Conservation (phyloP, 2,329 filamentous ascomycete species). For the Mollisia scopiformis region DNA sequence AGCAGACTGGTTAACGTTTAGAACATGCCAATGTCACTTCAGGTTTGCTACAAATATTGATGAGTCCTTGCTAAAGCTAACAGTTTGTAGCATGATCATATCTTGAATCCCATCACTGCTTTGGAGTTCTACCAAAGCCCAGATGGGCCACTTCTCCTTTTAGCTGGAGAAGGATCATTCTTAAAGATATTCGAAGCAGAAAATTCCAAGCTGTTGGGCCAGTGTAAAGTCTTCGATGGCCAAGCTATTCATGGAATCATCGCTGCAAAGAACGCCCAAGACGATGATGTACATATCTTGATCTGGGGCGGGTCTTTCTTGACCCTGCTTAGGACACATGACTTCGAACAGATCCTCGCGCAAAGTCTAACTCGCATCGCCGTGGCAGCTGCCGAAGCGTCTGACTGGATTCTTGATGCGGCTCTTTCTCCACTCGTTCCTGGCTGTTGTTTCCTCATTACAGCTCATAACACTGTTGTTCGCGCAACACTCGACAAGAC, state of each 20-base stretch:
- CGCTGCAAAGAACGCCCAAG: slow-evolving; percentile 36
- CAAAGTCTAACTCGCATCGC: slow-evolving; percentile 19
- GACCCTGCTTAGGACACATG: slow-evolving; percentile 38
- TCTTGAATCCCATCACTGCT: slow-evolving; percentile 57
- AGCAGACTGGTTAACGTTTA: background rate
- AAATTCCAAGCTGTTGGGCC: slow-evolving; percentile 41
- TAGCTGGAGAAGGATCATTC: slow-evolving; percentile 63
- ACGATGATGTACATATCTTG: slow-evolving; percentile 45
- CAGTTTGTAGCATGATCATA: slow-evolving; percentile 33
- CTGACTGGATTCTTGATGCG: slow-evolving; percentile 81
- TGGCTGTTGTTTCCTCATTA: slow-evolving; percentile 64
- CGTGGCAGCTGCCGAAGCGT: slow-evolving; percentile 47
- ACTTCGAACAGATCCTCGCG: slow-evolving; percentile 20
- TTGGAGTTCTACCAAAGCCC: slow-evolving; percentile 52
- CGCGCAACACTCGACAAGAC: slow-evolving; percentile 44
- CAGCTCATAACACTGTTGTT: slow-evolving; percentile 84
- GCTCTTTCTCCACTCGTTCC: slow-evolving; percentile 51
- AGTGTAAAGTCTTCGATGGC: slow-evolving; percentile 60
- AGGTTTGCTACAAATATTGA: slow-evolving; percentile 13
- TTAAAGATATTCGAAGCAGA: slow-evolving; percentile 52
- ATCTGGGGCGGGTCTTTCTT: slow-evolving; percentile 71
- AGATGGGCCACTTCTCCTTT: slow-evolving; percentile 44
- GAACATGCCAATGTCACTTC: slow-evolving; percentile 24
- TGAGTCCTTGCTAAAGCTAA: background rate
- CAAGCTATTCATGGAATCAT: slow-evolving; percentile 76